Evolutionary conservation across 495 filamentous ascomycete genomes (phyloP).

Genomic region (Aspergillus sparsus): DNA sequence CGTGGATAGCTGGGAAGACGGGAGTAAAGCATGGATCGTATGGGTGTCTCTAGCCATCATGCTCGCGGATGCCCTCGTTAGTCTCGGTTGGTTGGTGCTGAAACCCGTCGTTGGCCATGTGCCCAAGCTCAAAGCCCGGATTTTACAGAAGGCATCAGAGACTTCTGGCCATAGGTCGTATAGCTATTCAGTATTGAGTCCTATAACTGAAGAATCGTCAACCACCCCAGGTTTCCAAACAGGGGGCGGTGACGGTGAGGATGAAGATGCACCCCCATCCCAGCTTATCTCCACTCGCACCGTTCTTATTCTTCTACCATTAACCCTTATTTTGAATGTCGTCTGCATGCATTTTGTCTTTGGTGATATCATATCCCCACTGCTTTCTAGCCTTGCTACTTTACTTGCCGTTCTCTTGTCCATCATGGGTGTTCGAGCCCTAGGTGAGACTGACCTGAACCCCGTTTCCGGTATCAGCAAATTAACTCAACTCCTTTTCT

Average conservation of each 20-base stretch:
- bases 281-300: conserved; percentile 75
- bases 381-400: conserved; percentile 79
- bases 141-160: conserved; percentile 27
- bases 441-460: conserved; percentile 96
- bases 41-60: conserved; percentile 96
- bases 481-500: conserved; percentile 92
- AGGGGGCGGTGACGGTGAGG: conserved; percentile 27
- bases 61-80: conserved; percentile 89
- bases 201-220: conserved; percentile 28
- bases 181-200: conserved; percentile 44
- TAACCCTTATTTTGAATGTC: conserved; percentile 80
- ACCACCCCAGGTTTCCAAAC: too few relatives aligned
- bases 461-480: conserved; percentile 97
- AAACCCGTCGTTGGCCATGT: conserved; percentile 55
- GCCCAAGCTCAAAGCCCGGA: conserved; percentile 36
- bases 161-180: conserved; percentile 28
- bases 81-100: conserved; percentile 75
- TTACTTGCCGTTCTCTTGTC: conserved; percentile 84
- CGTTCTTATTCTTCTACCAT: conserved; percentile 70
- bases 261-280: conserved; percentile 76
- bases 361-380: conserved; percentile 57
- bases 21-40: conserved; percentile 97
- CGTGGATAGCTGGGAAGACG: conserved; percentile 82
- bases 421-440: conserved; percentile 92
- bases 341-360: conserved; percentile 78